Conservation (phyloP, 495 filamentous ascomycete species). For the Penicillium maclennaniae region DNA sequence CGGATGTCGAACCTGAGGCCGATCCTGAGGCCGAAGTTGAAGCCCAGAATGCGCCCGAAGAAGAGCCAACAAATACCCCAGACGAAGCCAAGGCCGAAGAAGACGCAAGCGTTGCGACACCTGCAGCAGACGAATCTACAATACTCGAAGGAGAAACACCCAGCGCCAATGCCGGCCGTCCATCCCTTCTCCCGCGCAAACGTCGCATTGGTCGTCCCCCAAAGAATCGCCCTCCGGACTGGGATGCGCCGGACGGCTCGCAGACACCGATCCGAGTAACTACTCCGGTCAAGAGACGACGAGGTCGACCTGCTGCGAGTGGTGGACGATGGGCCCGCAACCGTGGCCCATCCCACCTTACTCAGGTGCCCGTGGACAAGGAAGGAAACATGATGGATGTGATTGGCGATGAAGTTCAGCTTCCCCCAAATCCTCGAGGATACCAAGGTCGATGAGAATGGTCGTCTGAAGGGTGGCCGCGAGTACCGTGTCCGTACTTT, state of each 20-base stretch:
- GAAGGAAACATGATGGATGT: slow-evolving; percentile 92
- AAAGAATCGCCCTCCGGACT: slow-evolving; percentile 75
- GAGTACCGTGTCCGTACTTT: slow-evolving; percentile 95
- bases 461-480: slow-evolving; percentile 72
- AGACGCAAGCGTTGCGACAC: slow-evolving; percentile 29
- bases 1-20: slow-evolving; percentile 26
- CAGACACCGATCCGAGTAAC: slow-evolving; percentile 49
- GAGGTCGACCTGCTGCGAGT: slow-evolving; percentile 65
- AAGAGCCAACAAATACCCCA: slow-evolving; percentile 12
- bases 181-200: slow-evolving; percentile 62
- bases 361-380: slow-evolving; percentile 85
- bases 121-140: slow-evolving; percentile 37
- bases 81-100: slow-evolving; percentile 29
- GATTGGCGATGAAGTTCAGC: slow-evolving; percentile 81
- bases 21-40: slow-evolving; percentile 26
- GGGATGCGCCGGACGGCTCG: slow-evolving; percentile 59
- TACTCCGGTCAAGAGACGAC: slow-evolving; percentile 60
- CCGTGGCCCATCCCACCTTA: slow-evolving; percentile 69
- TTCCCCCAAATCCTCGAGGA: slow-evolving; percentile 88
- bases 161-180: slow-evolving; percentile 31
- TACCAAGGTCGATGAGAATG: slow-evolving; percentile 85
- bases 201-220: slow-evolving; percentile 82
- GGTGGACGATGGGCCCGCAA: slow-evolving; percentile 63
- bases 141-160: slow-evolving; percentile 31
- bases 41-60: slow-evolving; percentile 18